phyloP scores from a whole-genome alignment of 495 filamentous ascomycete genomes.

The Thozetella sp. region DNA sequence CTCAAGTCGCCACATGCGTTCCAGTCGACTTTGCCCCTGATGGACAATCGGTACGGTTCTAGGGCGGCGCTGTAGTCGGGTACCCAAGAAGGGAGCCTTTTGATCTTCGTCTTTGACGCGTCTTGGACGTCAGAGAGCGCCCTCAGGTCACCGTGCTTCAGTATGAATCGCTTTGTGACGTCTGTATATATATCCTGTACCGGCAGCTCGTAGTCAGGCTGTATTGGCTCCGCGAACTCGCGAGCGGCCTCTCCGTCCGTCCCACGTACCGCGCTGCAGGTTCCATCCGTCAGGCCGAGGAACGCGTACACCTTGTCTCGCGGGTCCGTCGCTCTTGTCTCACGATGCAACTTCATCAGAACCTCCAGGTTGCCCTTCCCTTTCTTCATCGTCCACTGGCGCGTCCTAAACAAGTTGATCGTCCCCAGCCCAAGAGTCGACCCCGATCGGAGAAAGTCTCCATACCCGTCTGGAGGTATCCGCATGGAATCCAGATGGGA shows the following conservation, averaged over 20 bases:
- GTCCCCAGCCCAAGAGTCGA: constrained; percentile 1
- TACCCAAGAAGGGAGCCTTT: constrained; percentile 12
- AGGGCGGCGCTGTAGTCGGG: constrained; percentile 12
- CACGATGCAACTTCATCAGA: constrained; percentile 7
- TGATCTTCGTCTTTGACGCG: not conserved
- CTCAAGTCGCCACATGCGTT: constrained; percentile 1
- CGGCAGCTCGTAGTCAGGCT: constrained; percentile 4
- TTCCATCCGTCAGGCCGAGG: not conserved
- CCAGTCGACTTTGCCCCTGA: constrained; percentile 5
- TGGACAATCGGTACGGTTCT: constrained; percentile 4
- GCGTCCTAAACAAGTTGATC: constrained; percentile 5
- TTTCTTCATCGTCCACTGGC: not conserved
- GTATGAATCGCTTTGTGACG: not conserved
- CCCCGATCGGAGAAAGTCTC: constrained; percentile 5
- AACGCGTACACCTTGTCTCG: constrained; percentile 13
- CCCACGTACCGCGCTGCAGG: not conserved
- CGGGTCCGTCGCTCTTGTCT: constrained; percentile 4
- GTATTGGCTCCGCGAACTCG: not conserved
- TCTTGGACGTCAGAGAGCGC: constrained; percentile 10
- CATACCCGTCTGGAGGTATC: not conserved
- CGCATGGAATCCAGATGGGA: not conserved
- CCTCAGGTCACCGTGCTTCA: not conserved
- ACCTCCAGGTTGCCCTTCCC: constrained; percentile 2
- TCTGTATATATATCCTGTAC: constrained; percentile 6
- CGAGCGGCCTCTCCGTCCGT: not conserved